Evolutionary conservation across 2,329 filamentous ascomycete species (phyloP), one percentile per base, ranked within the genome.

Genomic region (Zymoseptoria brevis): DNA sequence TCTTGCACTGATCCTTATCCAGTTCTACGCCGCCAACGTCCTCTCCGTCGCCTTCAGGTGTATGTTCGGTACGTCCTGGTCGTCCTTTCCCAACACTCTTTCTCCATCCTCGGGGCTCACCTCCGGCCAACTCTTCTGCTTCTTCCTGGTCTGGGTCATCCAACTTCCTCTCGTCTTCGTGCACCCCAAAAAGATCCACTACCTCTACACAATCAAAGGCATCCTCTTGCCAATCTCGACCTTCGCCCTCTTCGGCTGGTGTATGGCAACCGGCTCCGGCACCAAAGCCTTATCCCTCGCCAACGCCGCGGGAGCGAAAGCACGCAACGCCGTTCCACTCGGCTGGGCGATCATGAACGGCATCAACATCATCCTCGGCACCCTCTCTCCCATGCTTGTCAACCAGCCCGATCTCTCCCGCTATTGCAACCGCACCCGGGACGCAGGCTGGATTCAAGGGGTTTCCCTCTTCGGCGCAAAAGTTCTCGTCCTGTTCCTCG

Each of bases 361-460:
- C 4, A 75, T 77, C 61, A 77, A 77, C 59, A 72, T 72, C n/a
- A 72, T 77, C 48, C 71, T 75, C 45, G 73, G 71, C 11, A 70
- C 71, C 0, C 66, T 75, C 2, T 74, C 73, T 8, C 71, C 72
- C 2, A 72, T 73, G 61, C 62, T 73, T 41, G 70, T 76, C 52
- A 76, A 76, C 57, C 75, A 76, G 55, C 74, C 76, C 16, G 76
- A 77, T 60, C 68, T 77, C 24, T 71, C 75, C 1, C 71, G 75
- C 2, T 77, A 77, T 54, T 70, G 70, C 24, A 73, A 72, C 53
- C 66, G 67, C 22, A 67, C 71, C 22, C 62, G 67, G 1, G 70
- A 71, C 35, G 54, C 55, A 6, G 30, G 55, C 11, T 61, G 62
- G 48, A 70, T 71, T 6, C 66, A 67, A 8, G 70, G 68, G 53